These are phyloP conservation scores for Yarrowia porcina DNA, from an alignment of 805 yeast genomes.

Conservation along the genomic window DNA sequence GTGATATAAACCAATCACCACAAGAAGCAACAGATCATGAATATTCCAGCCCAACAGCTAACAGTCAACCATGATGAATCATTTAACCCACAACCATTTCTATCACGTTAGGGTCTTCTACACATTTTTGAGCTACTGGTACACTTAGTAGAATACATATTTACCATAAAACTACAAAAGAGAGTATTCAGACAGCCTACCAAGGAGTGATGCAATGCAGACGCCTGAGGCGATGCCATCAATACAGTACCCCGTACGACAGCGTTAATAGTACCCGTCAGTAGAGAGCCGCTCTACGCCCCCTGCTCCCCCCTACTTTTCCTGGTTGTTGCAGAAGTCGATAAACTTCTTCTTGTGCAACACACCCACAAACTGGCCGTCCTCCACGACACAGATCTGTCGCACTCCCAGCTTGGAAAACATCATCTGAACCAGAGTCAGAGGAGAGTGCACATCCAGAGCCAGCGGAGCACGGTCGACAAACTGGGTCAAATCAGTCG, in stretches of 20 bases:
- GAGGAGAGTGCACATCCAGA: conserved; percentile 47
- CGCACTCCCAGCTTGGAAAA: conserved; percentile 53
- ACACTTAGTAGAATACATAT: too few species aligned
- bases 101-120: too few species aligned
- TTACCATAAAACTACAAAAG: neutral
- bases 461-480: conserved; percentile 49
- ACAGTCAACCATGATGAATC: too few species aligned
- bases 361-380: conserved; percentile 50
- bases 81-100: too few species aligned
- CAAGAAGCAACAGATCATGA: too few species aligned
- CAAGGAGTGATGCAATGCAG: neutral
- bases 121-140: too few species aligned
- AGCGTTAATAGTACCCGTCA: neutral
- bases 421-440: conserved; percentile 50
- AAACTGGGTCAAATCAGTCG: conserved; percentile 44
- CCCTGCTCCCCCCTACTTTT: neutral
- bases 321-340: conserved; percentile 40
- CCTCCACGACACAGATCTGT: conserved; percentile 46
- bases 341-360: conserved; percentile 54
- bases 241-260: too few species aligned
- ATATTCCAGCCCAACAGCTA: too few species aligned
- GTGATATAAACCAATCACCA: too few species aligned
- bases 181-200: neutral
- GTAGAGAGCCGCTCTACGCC: too few species aligned
- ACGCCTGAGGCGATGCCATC: neutral